Evolutionary conservation across 192 early-diverging fungal species (phyloP).

Genomic region (Coemansia sp.): DNA sequence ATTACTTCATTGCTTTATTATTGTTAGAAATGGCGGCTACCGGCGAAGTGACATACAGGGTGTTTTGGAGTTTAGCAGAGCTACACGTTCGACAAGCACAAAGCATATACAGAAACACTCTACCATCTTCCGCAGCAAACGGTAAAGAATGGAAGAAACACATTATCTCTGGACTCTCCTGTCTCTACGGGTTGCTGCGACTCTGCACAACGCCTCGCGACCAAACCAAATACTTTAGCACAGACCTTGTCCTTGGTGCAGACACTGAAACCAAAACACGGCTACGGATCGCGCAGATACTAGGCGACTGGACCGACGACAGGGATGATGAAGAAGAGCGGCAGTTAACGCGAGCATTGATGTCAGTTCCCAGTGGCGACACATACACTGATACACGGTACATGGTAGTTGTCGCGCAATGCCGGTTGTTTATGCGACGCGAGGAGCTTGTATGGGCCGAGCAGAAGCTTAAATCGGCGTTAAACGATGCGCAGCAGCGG

Average conservation of each 20-base stretch:
- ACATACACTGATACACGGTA: conserved; percentile 20
- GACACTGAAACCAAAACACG: conserved; percentile 48
- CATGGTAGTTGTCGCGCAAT: conserved; percentile 31
- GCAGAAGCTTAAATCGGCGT: conserved; percentile 35
- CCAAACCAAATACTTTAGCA: conserved; percentile 15
- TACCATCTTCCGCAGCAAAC: background rate
- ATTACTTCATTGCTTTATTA: background rate
- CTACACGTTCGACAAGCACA: conserved; percentile 37
- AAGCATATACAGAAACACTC: conserved; percentile 3
- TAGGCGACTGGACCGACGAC: conserved; percentile 28
- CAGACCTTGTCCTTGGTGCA: conserved; percentile 15
- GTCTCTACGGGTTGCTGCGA: conserved; percentile 36
- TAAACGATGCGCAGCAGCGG: conserved; percentile 39
- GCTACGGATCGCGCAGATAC: conserved; percentile 40
- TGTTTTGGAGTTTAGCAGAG: conserved; percentile 42
- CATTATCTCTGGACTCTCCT: conserved; percentile 26
- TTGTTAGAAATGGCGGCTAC: background rate
- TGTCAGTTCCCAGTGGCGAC: conserved; percentile 33
- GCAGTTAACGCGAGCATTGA: conserved; percentile 37
- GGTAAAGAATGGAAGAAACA: conserved; percentile 18
- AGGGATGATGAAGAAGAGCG: conserved; percentile 29
- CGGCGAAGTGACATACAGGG: conserved; percentile 18
- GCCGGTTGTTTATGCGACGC: conserved; percentile 33
- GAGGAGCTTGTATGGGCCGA: conserved; percentile 36
- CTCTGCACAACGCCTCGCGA: conserved; percentile 22